These are phyloP conservation scores for Fonsecaea nubica DNA, from an alignment of 2,329 filamentous ascomycete genomes.

Conservation along the genomic window DNA sequence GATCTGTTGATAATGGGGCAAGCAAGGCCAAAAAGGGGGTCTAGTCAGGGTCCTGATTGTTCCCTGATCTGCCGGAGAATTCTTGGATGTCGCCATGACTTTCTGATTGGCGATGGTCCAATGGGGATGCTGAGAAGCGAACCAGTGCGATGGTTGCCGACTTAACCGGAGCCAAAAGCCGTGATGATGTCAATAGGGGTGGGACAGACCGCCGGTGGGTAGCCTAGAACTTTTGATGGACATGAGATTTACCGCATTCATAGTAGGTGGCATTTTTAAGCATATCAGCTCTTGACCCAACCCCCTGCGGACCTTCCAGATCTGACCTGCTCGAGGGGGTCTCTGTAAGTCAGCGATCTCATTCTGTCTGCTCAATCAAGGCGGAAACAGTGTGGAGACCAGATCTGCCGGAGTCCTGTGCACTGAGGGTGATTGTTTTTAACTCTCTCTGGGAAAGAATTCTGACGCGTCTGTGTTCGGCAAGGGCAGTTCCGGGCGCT, in stretches of 20 bases:
- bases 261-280: slow-evolving; percentile 3
- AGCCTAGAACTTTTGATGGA: slow-evolving; percentile 31
- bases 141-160: slow-evolving; percentile 22
- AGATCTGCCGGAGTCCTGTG: background rate
- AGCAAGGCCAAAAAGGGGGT: background rate
- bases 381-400: background rate
- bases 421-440: background rate
- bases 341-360: background rate
- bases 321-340: slow-evolving; percentile 1
- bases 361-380: background rate
- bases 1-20: background rate
- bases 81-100: slow-evolving; percentile 6
- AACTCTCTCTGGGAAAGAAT: background rate
- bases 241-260: slow-evolving; percentile 27
- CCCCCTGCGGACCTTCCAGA: background rate
- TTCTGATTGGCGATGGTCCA: slow-evolving; percentile 4
- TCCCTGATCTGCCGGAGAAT: slow-evolving; percentile 24
- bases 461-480: background rate
- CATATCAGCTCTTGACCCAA: slow-evolving; percentile 2
- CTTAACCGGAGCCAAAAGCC: slow-evolving; percentile 20
- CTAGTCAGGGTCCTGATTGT: background rate
- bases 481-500: background rate
- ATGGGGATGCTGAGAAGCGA: slow-evolving; percentile 7
- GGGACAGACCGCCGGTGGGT: background rate
- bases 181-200: slow-evolving; percentile 25